Base-by-base conservation (phyloP, 495 filamentous ascomycete species). In the Podospora pseudopauciseta region DNA sequence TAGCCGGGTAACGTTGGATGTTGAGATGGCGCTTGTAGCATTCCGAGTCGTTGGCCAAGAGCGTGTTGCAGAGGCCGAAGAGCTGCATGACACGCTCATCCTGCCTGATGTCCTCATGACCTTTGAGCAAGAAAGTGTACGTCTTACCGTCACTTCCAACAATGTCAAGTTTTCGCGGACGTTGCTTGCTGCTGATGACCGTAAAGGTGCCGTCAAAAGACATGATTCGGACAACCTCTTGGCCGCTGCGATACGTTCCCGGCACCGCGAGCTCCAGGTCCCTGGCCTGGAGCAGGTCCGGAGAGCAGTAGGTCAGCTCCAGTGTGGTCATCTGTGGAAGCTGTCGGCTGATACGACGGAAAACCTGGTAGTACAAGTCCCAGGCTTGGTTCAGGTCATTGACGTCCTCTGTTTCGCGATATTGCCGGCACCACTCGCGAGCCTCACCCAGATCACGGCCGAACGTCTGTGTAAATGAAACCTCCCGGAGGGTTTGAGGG, bases 1-100 rank as follows among this genome's bases (percentile, higher is more conserved):
- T 97, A 28, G 93, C 95, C 0, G 95, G 90, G 79, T 94, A 98
- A 74, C 91, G 87, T 71, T 97, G 93, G 68, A 99, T 97, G 66
- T 92, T 95, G 54, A 99, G 84, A 77, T 99, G 95, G 3, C 95
- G 88, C 80, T 98, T 98, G 82, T 96, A 96, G 72, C 89, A 96
- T 77, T 99, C 96, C 6, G 92, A 89, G 77, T 99, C 96, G 67
- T 91, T 93, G 39, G 91, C 86, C 23, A 99, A 86, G 11, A 98
- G 86, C 0, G 96, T 99, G 71, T 99, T 99, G 76, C 92, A 91
- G 5, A 99, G 85, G 55, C 95, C 95, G 72, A 99, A 98, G 18
- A 99, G 86, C 77, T 99, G 95, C 95, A 99, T 99, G 65, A 98
- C 94, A 80, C 95, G 90, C 77, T 99, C 95, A 75, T 99, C 95